A percentile compares a stretch with the other conserved stretches of the same genome.
Evolutionary conservation across 139 green algal genomes (phyloP).

Genomic region (Micromonas commoda): DNA sequence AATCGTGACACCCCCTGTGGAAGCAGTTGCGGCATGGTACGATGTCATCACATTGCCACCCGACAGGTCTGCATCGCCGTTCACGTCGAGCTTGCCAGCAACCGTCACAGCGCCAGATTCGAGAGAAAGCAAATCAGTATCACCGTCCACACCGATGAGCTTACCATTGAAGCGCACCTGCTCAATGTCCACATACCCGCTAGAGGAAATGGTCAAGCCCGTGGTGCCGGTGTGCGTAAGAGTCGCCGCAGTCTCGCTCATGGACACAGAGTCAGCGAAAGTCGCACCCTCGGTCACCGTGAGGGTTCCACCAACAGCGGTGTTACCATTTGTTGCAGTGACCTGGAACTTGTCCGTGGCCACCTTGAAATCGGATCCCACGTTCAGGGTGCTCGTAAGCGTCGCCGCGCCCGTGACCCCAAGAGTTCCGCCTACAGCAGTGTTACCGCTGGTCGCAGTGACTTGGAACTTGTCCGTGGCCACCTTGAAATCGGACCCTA

Average conservation of each 20-base stretch:
- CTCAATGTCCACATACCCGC: not conserved
- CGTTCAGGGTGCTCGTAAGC: not conserved
- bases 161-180: not conserved
- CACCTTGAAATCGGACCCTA: too few species aligned
- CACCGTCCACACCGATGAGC: not conserved
- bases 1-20: too few species aligned
- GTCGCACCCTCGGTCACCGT: not conserved
- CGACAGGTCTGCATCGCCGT: too few species aligned
- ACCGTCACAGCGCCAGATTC: too few species aligned
- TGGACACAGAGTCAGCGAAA: not conserved
- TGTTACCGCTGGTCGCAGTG: not conserved
- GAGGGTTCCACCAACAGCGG: not conserved
- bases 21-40: too few species aligned
- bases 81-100: too few species aligned
- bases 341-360: not conserved
- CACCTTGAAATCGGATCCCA: too few species aligned
- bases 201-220: not conserved
- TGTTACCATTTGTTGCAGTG: not conserved
- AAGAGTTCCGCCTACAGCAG: not conserved
- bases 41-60: too few species aligned
- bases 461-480: too few species aligned
- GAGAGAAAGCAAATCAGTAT: not conserved
- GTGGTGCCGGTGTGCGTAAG: not conserved
- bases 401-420: not conserved
- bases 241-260: not conserved